Evolutionary conservation across 345 rosid species (phyloP), one percentile per base, ranked within the genome.

Genomic region (Aquilaria malaccensis): DNA sequence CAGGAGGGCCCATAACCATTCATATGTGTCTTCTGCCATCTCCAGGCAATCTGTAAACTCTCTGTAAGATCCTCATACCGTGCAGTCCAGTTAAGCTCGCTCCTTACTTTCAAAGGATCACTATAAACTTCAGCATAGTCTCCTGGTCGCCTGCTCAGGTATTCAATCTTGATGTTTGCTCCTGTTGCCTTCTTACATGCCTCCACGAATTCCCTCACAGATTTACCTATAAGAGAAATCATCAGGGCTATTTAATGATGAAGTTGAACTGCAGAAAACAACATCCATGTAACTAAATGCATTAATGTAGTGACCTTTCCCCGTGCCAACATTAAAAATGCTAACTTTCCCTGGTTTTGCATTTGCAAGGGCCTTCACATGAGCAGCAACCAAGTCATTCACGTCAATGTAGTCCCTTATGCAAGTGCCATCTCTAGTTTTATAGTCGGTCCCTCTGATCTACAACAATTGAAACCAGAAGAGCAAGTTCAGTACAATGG

Each of bases 381-480:
- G 86, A 65, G 86, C 83, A 76, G 79, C 82, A 5, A 83, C 85
- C 62, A 83, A 72, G 70, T 83, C 84, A 0, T 81, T 83, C 5
- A 81, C 86, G 61, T 83, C 86, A 6, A 83, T 81, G 65, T 83
- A 81, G 67, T 81, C 88, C 41, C 84, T 70, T 10, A 83, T 31
- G 14, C 84, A 81, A 48, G 88, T 83, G 9, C 85, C 85, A 53
- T 81, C 85, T 15, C 59, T 59, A 5, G 85, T 83, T 58, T 78
- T 83, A 68, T 83, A 78, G 70, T 83, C 88, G 50, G 80, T 79
- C 69, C 88, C 88, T 76, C 70, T 83, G 22, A 83, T 80, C 85
- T 83, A 63, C 37, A 51, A 33, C 55, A 5, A 37, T 37, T 37
- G 5, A 9, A 22, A 37, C 43, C 43, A 37, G 43, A 5, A 37